Evolutionary conservation across 352 stramenopile genomes (phyloP).

Genomic region (Peronospora tabacina): DNA sequence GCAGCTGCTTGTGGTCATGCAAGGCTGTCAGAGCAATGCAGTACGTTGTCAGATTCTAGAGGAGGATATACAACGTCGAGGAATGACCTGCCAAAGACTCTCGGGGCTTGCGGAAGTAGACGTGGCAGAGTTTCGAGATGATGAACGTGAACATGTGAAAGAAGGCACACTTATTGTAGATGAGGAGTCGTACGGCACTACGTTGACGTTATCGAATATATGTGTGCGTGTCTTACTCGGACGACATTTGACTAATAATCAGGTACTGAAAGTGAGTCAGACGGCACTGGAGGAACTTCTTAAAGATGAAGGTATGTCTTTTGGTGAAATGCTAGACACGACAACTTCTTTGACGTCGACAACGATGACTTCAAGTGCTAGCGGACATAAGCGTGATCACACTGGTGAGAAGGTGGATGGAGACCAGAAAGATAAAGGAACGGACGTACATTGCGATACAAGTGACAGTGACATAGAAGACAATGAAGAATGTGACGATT

Average conservation of each 20-base stretch:
- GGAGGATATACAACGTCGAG: constrained; percentile 67
- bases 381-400: constrained; percentile 23
- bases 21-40: constrained; percentile 79
- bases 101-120: constrained; percentile 82
- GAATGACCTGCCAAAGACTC: constrained; percentile 66
- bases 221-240: constrained; percentile 73
- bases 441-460: constrained; percentile 11
- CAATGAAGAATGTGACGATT: constrained; percentile 22
- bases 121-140: constrained; percentile 77
- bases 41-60: constrained; percentile 82
- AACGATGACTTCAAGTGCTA: constrained; percentile 4
- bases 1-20: constrained; percentile 74
- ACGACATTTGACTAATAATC: constrained; percentile 65
- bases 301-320: constrained; percentile 59
- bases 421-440: constrained; percentile 13
- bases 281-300: constrained; percentile 74
- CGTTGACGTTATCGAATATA: constrained; percentile 74
- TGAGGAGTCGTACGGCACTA: constrained; percentile 73
- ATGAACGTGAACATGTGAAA: constrained; percentile 80
- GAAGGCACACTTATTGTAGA: constrained; percentile 81
- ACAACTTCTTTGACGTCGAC: constrained; percentile 6
- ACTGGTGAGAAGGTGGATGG: constrained; percentile 13
- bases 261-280: constrained; percentile 81
- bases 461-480: constrained; percentile 36
- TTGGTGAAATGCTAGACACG: constrained; percentile 49